Evolutionary conservation across 345 rosid genomes (phyloP).

Genomic region (Geranium brycei): DNA sequence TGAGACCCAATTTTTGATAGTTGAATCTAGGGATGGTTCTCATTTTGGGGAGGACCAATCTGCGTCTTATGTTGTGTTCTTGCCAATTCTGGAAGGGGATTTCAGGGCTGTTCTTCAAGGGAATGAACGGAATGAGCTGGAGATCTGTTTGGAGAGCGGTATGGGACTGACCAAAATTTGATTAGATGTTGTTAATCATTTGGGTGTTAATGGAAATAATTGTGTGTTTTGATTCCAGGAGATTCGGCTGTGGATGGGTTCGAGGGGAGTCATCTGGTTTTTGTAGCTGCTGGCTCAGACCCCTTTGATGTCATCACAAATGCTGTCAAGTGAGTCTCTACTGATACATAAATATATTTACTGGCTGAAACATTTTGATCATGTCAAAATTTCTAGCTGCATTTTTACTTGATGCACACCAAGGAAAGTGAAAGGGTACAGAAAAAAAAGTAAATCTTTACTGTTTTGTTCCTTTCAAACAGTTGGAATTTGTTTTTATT

Average conservation of each 20-base stretch:
- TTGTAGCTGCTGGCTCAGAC: slow-evolving; percentile 48
- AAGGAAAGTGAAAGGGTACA: too few relatives aligned
- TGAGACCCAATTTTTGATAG: slow-evolving; percentile 54
- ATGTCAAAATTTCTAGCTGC: not conserved
- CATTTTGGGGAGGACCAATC: slow-evolving; percentile 24
- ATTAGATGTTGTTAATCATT: not conserved
- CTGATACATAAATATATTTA: too few relatives aligned
- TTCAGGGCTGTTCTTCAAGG: slow-evolving; percentile 64
- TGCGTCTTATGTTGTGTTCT: slow-evolving; percentile 31
- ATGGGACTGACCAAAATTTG: not conserved
- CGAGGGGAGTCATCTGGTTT: slow-evolving; percentile 45
- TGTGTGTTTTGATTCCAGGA: slow-evolving; percentile 25
- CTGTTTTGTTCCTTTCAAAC: too few relatives aligned
- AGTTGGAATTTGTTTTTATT: too few relatives aligned
- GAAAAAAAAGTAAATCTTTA: too few relatives aligned
- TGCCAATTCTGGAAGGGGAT: slow-evolving; percentile 55
- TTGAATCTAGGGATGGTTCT: slow-evolving; percentile 34
- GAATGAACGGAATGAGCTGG: slow-evolving; percentile 43
- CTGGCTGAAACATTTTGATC: too few relatives aligned
- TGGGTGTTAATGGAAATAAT: not conserved
- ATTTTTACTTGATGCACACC: not conserved
- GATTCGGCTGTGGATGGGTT: slow-evolving; percentile 46
- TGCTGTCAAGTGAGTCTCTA: slow-evolving; percentile 37
- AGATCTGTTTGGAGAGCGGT: slow-evolving; percentile 65
- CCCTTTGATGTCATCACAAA: slow-evolving; percentile 48